Evolutionary conservation across 176 grass and related monocot species (phyloP), one percentile per base, ranked within the genome.

Genomic region (Eragrostis nindensis): DNA sequence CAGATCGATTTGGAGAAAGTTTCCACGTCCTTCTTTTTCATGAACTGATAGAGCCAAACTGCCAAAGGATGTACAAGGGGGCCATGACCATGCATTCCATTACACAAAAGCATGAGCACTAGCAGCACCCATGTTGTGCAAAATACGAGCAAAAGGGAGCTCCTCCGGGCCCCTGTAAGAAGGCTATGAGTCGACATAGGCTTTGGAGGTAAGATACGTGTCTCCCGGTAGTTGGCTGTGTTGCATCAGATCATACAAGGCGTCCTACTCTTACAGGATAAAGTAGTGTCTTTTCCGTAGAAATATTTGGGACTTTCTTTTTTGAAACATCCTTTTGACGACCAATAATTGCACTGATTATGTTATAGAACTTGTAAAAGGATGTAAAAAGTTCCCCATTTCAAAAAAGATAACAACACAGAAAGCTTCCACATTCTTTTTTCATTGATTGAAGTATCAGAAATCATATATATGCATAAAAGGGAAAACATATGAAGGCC

Each of bases 81-180:
- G 54, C 54, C 49, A 62, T 85, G 87, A 89, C 87, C 65, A 89
- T 66, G 82, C 82, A 89, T 85, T 85, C 87, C 82, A 89, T 89
- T 89, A 89, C 87, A 62, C 62, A 89, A 85, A 89, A 89, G 87
- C 82, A 85, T 46, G 46, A 85, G 56, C 87, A 89, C 87, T 85
- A 76, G 25, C 19, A 54, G 55, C 77, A 81, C 6, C 78, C 75
- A 71, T 81, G 87, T 9, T 66, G 87, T 85, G 66, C 77, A 81
- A 89, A 81, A 85, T 76, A 81, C 62, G 64, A 85, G 70, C 77
- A 81, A 81, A 85, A 62, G 54, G 6, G 25, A 73, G 46, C 70
- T 76, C 76, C 53, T 54, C 1, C 63, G 71, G 54, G 57, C 0
- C 46, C 82, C 55, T 48, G 62, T 22, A 62, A 9, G 62, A 84